Percentiles rank a stretch among this genome's conserved stretches.
phyloP scores from a whole-genome alignment of 2,329 filamentous ascomycete genomes.

The Dactylellina sp. region DNA sequence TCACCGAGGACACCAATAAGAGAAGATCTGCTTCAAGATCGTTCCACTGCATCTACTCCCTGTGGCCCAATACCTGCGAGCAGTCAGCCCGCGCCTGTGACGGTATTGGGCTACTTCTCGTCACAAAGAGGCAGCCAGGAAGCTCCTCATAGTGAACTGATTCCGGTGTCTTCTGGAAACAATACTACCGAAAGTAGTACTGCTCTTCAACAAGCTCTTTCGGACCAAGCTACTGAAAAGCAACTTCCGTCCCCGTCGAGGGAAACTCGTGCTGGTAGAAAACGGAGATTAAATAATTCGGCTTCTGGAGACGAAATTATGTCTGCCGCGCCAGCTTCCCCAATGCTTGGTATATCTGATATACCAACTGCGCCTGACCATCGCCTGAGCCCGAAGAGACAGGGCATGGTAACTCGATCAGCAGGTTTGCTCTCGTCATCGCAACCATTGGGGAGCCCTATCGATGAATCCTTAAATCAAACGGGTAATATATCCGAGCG shows the following conservation, averaged over 20 bases:
- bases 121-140: slow-evolving; percentile 19
- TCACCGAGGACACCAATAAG: slow-evolving; percentile 40
- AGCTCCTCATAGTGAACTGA: not conserved
- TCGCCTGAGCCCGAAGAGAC: slow-evolving; percentile 24
- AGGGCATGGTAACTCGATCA: slow-evolving; percentile 17
- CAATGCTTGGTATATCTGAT: slow-evolving; percentile 23
- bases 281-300: slow-evolving; percentile 14
- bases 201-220: slow-evolving; percentile 19
- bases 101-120: slow-evolving; percentile 56
- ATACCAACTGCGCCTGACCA: slow-evolving; percentile 17
- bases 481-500: not conserved
- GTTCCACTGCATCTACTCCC: slow-evolving; percentile 43
- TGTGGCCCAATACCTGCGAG: slow-evolving; percentile 55
- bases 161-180: not conserved
- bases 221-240: not conserved
- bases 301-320: slow-evolving; percentile 19
- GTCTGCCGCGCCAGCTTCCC: slow-evolving; percentile 41
- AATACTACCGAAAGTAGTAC: slow-evolving; percentile 13
- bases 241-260: slow-evolving; percentile 16
- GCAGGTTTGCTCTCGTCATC: slow-evolving; percentile 18
- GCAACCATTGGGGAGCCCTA: not conserved
- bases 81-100: slow-evolving; percentile 47
- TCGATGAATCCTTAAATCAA: slow-evolving; percentile 1
- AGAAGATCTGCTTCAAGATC: slow-evolving; percentile 41
- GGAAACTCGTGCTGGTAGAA: slow-evolving; percentile 21